Evolutionary conservation across 2,329 filamentous ascomycete genomes (phyloP).

Genomic region (Aspergillus sp.): DNA sequence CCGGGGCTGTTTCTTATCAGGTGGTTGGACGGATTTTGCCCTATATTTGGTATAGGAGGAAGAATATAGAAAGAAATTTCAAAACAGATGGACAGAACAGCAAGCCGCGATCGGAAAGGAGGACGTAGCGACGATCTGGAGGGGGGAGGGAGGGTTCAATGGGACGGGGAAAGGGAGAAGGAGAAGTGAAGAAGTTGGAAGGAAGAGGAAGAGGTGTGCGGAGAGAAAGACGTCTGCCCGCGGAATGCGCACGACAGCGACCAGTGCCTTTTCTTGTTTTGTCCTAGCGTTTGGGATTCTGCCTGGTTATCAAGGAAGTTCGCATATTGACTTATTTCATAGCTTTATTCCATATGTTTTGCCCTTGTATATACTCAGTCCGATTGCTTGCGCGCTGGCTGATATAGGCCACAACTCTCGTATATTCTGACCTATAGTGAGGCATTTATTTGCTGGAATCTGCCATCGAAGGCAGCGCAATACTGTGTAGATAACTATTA

Average conservation of each 20-base stretch:
- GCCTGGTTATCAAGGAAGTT: too few species aligned
- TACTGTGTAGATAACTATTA: background rate
- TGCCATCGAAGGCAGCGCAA: too few species aligned
- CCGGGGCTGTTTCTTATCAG: background rate
- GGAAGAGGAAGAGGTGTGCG: background rate
- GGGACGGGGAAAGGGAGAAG: constrained; percentile 1
- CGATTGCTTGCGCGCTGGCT: background rate
- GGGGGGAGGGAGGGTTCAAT: background rate
- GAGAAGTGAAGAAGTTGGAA: constrained; percentile 3
- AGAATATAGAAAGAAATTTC: background rate
- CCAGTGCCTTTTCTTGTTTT: background rate
- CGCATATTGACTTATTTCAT: background rate
- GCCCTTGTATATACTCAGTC: background rate
- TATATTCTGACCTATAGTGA: background rate
- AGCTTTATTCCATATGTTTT: background rate
- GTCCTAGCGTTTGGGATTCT: background rate
- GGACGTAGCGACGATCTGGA: background rate
- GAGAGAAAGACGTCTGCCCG: constrained; percentile 5
- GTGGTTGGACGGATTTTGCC: background rate
- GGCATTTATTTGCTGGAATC: too few species aligned
- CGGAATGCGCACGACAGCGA: constrained; percentile 10
- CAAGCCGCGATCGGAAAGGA: background rate
- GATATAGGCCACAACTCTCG: background rate
- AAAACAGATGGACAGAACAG: background rate
- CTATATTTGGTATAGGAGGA: background rate